These are phyloP conservation scores for Haplosporangium sp. DNA, from an alignment of 371 early-diverging fungal genomes.

Conservation along the genomic window DNA sequence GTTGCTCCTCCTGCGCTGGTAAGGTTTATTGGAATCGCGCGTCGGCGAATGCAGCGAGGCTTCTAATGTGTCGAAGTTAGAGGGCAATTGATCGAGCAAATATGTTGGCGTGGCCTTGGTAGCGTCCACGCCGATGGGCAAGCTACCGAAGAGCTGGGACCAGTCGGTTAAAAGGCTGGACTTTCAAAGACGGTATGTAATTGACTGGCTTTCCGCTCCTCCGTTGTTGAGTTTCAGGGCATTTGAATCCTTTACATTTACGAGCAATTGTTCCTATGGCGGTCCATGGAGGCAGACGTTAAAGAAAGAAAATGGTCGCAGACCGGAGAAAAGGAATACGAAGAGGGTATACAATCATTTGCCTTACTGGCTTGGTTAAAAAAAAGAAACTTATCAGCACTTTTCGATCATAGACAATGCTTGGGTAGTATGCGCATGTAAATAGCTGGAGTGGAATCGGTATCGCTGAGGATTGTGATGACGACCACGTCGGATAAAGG, in stretches of 20 bases:
- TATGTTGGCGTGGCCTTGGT: conserved; percentile 10
- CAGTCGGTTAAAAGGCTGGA: conserved; percentile 25
- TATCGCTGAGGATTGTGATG: background rate
- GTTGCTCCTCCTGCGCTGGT: conserved; percentile 4
- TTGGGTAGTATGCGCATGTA: no score
- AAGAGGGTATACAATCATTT: background rate
- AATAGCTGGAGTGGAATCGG: no score
- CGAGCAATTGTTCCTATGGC: conserved; percentile 25
- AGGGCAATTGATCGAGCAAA: conserved; percentile 16
- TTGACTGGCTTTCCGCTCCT: conserved; percentile 30
- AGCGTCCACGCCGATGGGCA: conserved; percentile 22
- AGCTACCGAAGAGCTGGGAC: conserved; percentile 19
- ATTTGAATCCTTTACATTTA: conserved; percentile 26
- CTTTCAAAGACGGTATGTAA: conserved; percentile 27
- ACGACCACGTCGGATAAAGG: conserved; percentile 19
- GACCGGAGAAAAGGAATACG: no score
- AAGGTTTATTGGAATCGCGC: background rate
- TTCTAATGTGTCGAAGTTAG: conserved; percentile 39
- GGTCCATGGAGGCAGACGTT: background rate
- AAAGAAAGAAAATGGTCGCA: background rate
- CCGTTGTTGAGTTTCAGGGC: conserved; percentile 28
- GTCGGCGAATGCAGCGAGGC: background rate
- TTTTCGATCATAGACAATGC: no score
- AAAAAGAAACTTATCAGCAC: no score
- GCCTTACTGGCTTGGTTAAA: no score